These are phyloP conservation scores for Bryoglossum gracile DNA, from an alignment of 495 filamentous ascomycete species.

Conservation along the genomic window DNA sequence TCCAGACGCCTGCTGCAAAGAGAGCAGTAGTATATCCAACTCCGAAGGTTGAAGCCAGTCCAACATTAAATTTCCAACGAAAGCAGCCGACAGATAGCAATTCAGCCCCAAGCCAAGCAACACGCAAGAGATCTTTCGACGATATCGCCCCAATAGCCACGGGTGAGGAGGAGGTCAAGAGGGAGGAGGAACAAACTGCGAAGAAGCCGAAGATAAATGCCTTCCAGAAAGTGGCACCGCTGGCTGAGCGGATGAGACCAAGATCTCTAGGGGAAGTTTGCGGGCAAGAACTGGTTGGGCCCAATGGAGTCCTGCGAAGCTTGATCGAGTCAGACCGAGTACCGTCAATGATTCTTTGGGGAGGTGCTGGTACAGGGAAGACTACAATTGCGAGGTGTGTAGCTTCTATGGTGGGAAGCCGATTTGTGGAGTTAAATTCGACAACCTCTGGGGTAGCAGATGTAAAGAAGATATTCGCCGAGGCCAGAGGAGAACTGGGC, in stretches of 20 bases:
- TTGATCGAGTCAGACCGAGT: constrained; percentile 82
- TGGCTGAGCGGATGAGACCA: constrained; percentile 93
- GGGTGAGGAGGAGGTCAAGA: constrained; percentile 15
- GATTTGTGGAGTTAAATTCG: constrained; percentile 95
- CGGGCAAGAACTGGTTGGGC: constrained; percentile 87
- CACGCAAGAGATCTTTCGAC: constrained; percentile 24
- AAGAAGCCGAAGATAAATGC: constrained; percentile 55
- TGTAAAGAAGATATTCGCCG: constrained; percentile 85
- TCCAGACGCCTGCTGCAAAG: constrained; percentile 62
- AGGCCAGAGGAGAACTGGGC: constrained; percentile 73
- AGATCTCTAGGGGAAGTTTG: constrained; percentile 74
- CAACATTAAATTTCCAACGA: constrained; percentile 11
- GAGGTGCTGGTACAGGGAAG: constrained; percentile 85
- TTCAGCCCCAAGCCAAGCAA: constrained; percentile 1
- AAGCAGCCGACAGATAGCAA: constrained; percentile 12
- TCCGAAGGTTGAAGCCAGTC: constrained; percentile 18
- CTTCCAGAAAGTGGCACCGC: constrained; percentile 64
- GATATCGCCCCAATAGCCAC: constrained; percentile 17
- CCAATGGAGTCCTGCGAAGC: constrained; percentile 74
- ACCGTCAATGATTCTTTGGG: constrained; percentile 95
- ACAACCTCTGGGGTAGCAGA: constrained; percentile 87
- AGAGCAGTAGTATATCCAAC: constrained; percentile 34
- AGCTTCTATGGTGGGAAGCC: constrained; percentile 66
- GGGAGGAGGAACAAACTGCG: constrained; percentile 30
- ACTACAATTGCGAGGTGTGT: constrained; percentile 95